Base-by-base conservation (phyloP, 2,329 filamentous ascomycete species). In the Biscogniauxia marginata region DNA sequence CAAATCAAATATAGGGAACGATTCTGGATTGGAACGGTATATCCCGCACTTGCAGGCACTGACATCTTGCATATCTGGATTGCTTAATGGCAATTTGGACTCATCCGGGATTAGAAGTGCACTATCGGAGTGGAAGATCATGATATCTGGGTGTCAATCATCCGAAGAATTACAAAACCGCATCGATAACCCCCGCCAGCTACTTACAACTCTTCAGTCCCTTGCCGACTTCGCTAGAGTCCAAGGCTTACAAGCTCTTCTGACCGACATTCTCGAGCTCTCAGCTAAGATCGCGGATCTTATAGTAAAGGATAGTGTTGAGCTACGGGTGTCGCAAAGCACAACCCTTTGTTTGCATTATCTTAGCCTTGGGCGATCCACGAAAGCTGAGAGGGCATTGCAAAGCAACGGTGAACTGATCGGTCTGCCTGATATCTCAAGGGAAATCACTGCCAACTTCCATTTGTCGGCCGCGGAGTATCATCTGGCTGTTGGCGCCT, bases 391-490 rank as follows among this genome's bases (percentile, higher is more conserved):
- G 43, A 71, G 75, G 57, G 68, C 77, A 0, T 78, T 97, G 16
- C 77, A 80, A 1, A 79, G 81, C 53, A 84, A 85, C 3, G 80
- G 86, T 59, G 71, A 75, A 19, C 78, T 81, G 50, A 62, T 80
- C 18, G 61, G 76, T 7, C 64, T 74, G 51, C 67, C 74, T n/a
- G 68, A 74, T n/a, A 66, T 72, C 3, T 73, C 76, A 2, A 69
- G 69, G 11, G 75, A 79, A 18, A 71, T 76, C 5, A 61, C 78
- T 19, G 78, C 77, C 8, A 72, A 73, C 16, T 88, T 88, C 70
- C 83, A 92, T 61, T 74, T 96, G 6, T 84, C 86, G 0, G 85
- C 87, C 58, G 86, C 89, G 0, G 90, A 96, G 69, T 91, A 92
- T 69, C 78, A 87, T 23, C 76, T 93, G 18, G 82, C 83, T 1